Base-by-base conservation (phyloP, 345 rosid genomes). In the Reutealis trisperma region DNA sequence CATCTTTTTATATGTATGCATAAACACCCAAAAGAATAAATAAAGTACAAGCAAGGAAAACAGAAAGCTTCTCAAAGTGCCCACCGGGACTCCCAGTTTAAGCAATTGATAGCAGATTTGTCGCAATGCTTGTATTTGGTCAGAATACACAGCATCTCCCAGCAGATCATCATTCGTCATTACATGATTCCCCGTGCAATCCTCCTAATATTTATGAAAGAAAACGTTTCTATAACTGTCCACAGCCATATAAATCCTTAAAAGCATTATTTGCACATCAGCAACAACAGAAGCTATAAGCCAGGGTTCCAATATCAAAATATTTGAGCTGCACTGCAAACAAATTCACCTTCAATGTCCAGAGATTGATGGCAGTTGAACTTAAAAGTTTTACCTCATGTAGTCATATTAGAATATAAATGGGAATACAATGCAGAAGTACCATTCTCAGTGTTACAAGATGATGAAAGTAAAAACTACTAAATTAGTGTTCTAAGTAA, bases 151-250 rank as follows among this genome's bases (percentile, higher is more conserved):
- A 81, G 90, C 96, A 85, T 91, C 97, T 51, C 98, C 98, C 85
- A 94, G 84, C 78, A 92, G 75, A 85, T 94, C 97, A 89, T 94
- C 98, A 89, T 91, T 94, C 54, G 97, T 90, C 94, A 92, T 86
- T 59, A 61, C 77, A 24, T 77, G 87, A 75, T 84, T 89, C 21
- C 77, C 73, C 76, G 81, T 92, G 51, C 74, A 81, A 78, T 86
- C 84, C 77, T 87, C 94, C 97, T 94, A 88, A 82, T 67, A 67
- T 67, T 37, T 37, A 16, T 18, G 18, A 12, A 67, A 42, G 71
- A 67, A 44, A 44, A 67, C n/a, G 30, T 67, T 32, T 67, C 32
- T 45, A 15, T 13, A 44, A 67, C 6, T 67, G 78, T 81, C 67
- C 64, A 75, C 54, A 76, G 22, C 45, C 9, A 44, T 47, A 47